phyloP scores from a whole-genome alignment of 2,329 filamentous ascomycete species.

The Aspergillus ruber region DNA sequence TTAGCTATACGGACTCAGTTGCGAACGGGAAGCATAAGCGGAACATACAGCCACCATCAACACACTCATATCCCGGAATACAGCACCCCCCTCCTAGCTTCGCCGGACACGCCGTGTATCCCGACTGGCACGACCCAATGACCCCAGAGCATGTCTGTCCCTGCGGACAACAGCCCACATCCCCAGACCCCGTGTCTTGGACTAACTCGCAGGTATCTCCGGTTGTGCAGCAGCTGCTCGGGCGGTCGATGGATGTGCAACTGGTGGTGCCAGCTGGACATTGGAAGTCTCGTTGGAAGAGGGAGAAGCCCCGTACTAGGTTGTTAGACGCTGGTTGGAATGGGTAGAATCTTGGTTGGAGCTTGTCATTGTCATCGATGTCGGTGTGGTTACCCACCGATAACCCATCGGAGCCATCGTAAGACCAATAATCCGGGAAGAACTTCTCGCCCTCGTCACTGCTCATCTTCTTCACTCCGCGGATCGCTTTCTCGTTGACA shows the following conservation, averaged over 20 bases:
- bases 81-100: conserved; percentile 56
- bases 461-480: conserved; percentile 40
- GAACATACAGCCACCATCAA: conserved; percentile 48
- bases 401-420: conserved; percentile 6
- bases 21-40: too few species aligned
- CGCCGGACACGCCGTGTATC: conserved; percentile 51
- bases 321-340: neutral
- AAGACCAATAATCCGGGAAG: conserved; percentile 42
- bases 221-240: conserved; percentile 53
- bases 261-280: conserved; percentile 51
- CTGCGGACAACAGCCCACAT: conserved; percentile 55
- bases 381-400: neutral
- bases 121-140: conserved; percentile 46
- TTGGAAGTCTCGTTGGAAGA: conserved; percentile 42
- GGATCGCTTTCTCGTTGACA: conserved; percentile 11
- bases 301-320: neutral
- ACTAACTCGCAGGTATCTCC: conserved; percentile 50
- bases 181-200: conserved; percentile 46
- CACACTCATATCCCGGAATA: conserved; percentile 54
- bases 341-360: neutral
- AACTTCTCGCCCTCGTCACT: conserved; percentile 44
- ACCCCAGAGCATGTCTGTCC: conserved; percentile 47
- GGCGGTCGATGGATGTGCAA: conserved; percentile 50
- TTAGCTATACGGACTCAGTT: too few species aligned
- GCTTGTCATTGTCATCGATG: neutral